These are phyloP conservation scores for Rugosomyces carneus DNA, from an alignment of 1,284 basidiomycete species.

Conservation along the genomic window DNA sequence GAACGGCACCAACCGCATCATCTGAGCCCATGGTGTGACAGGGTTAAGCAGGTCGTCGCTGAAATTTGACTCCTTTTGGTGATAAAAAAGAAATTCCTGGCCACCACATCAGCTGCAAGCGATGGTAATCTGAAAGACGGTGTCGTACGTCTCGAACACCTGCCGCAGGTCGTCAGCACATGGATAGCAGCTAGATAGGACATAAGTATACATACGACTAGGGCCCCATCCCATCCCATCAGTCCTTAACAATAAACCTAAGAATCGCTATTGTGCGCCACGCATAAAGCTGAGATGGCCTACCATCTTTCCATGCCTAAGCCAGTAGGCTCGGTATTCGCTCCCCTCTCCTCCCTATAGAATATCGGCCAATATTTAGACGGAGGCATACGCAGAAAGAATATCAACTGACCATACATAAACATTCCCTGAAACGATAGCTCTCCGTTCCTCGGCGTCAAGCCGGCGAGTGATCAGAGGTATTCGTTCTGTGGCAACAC, in stretches of 20 bases:
- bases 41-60: constrained; percentile 58
- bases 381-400: background rate
- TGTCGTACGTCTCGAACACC: constrained; percentile 65
- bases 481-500: constrained; percentile 58
- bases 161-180: constrained; percentile 16
- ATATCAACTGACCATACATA: constrained; percentile 56
- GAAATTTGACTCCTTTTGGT: constrained; percentile 68
- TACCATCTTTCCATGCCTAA: constrained; percentile 79
- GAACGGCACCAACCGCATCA: constrained; percentile 49
- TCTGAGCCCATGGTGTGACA: constrained; percentile 67
- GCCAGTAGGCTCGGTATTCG: constrained; percentile 70
- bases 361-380: background rate
- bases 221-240: constrained; percentile 81
- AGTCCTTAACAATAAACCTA: constrained; percentile 41
- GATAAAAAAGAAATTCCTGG: constrained; percentile 78
- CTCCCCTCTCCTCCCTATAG: constrained; percentile 65
- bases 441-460: constrained; percentile 67
- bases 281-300: constrained; percentile 18
- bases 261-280: constrained; percentile 9
- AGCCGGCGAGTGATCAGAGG: constrained; percentile 73
- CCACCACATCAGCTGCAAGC: constrained; percentile 4
- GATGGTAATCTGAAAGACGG: constrained; percentile 7
- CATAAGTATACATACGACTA: constrained; percentile 39
- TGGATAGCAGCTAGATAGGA: background rate
- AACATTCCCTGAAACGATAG: constrained; percentile 65